These are phyloP conservation scores for Flammula alnicola DNA, from an alignment of 1,284 basidiomycete genomes.

Conservation along the genomic window DNA sequence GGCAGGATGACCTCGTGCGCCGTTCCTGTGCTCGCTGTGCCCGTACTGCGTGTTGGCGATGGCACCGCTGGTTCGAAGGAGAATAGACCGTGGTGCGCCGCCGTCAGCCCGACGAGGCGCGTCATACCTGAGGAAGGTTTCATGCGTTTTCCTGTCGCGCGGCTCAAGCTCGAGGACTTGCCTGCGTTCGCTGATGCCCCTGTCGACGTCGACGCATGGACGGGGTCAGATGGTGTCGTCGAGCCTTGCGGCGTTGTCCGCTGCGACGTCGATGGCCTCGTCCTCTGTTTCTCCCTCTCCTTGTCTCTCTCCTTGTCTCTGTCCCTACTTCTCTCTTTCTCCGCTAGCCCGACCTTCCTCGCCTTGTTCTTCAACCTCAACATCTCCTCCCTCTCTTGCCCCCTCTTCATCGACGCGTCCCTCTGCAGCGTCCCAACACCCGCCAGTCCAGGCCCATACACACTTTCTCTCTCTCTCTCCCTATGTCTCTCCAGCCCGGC, in stretches of 20 bases:
- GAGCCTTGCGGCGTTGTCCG: conserved; percentile 25
- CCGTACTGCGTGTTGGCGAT: conserved; percentile 41
- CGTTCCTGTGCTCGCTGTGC: conserved; percentile 28
- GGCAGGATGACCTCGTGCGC: conserved; percentile 24
- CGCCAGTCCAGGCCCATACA: conserved; percentile 42
- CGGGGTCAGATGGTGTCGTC: conserved; percentile 23
- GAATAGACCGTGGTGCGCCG: conserved; percentile 47
- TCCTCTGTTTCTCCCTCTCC: conserved; percentile 13
- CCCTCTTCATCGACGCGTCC: conserved; percentile 39
- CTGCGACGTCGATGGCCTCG: conserved; percentile 21
- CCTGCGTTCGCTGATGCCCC: conserved; percentile 26
- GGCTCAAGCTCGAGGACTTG: conserved; percentile 40
- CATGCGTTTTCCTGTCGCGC: conserved; percentile 2
- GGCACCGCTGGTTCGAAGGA: conserved; percentile 53
- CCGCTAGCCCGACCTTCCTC: conserved; percentile 29
- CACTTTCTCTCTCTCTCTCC: conserved; percentile 34
- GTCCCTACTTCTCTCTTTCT: conserved; percentile 36
- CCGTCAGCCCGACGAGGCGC: conserved; percentile 30
- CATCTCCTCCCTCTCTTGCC: conserved; percentile 39
- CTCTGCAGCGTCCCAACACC: conserved; percentile 46
- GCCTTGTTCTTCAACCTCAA: conserved; percentile 30
- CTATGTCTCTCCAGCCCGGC: conserved; percentile 1
- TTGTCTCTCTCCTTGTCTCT: conserved; percentile 19
- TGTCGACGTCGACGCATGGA: conserved; percentile 29
- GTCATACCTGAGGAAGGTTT: conserved; percentile 23